These are phyloP conservation scores for Colletotrichum orchidophilum DNA, from an alignment of 2,329 filamentous ascomycete species.

Conservation along the genomic window DNA sequence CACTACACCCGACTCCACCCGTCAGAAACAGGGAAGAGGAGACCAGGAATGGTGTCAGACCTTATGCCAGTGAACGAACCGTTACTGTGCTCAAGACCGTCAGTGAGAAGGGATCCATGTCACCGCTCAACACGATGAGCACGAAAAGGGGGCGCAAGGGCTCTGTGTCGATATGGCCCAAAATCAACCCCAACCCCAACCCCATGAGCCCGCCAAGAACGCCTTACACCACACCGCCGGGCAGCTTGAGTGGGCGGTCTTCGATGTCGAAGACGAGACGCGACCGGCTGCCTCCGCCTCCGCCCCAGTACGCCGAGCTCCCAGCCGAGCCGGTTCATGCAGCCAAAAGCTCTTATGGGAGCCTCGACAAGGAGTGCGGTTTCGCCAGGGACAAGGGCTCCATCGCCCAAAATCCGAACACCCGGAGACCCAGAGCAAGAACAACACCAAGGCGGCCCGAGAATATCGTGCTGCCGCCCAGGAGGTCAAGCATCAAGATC, in stretches of 20 bases:
- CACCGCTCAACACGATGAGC: constrained; percentile 25
- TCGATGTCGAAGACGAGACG: constrained; percentile 9
- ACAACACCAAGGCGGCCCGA: constrained; percentile 13
- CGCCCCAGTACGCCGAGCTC: constrained; percentile 29
- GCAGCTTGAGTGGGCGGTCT: constrained; percentile 8
- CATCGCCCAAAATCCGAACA: not conserved
- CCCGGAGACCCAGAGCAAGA: not conserved
- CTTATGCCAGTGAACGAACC: constrained; percentile 33
- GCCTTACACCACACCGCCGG: constrained; percentile 29
- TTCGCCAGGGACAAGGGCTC: not conserved
- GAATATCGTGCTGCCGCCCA: constrained; percentile 13
- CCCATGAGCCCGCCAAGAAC: constrained; percentile 32
- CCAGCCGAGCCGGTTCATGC: constrained; percentile 15
- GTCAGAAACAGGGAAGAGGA: constrained; percentile 7
- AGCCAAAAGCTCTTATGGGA: constrained; percentile 14
- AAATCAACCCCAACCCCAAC: constrained; percentile 16
- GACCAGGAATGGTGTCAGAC: constrained; percentile 25
- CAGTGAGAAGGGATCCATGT: constrained; percentile 46
- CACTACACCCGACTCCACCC: constrained; percentile 35
- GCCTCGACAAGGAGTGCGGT: constrained; percentile 10
- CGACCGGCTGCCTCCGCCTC: not conserved
- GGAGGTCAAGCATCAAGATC: constrained; percentile 11
- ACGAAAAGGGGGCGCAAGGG: constrained; percentile 20
- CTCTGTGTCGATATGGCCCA: constrained; percentile 32
- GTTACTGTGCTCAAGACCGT: constrained; percentile 47